These are phyloP conservation scores for Phaffia rhodozyma DNA, from an alignment of 1,284 basidiomycete species.

Conservation along the genomic window DNA sequence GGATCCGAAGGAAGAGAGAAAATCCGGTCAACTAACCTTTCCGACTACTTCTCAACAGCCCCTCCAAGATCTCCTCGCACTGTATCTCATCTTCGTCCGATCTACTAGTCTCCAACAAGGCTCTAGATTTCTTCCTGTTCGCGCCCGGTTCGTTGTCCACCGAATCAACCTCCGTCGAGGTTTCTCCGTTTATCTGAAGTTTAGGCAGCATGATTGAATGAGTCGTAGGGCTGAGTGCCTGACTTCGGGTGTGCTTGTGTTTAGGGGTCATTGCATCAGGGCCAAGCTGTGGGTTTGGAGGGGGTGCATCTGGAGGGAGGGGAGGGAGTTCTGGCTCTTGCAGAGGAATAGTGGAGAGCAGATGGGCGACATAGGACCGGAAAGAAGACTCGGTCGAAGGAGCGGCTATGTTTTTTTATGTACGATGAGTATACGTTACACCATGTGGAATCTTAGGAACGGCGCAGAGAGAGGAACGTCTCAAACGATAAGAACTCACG, in stretches of 20 bases:
- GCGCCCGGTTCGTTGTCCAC: background rate
- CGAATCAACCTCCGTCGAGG: background rate
- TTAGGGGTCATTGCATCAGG: background rate
- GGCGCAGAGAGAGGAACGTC: background rate
- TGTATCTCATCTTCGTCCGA: constrained; percentile 1
- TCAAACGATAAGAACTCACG: background rate
- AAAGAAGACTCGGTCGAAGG: constrained; percentile 10
- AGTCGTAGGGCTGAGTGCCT: constrained; percentile 14
- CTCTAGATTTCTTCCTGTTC: background rate
- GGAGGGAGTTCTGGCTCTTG: background rate
- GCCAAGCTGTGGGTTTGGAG: background rate
- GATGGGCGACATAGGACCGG: constrained; percentile 12
- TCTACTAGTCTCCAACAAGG: background rate
- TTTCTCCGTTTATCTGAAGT: constrained; percentile 1
- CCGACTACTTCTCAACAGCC: constrained; percentile 7
- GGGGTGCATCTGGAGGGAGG: background rate
- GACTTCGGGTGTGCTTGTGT: constrained; percentile 15
- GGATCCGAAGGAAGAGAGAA: background rate
- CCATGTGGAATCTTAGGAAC: background rate
- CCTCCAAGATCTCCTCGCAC: constrained; percentile 10
- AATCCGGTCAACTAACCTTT: constrained; percentile 6
- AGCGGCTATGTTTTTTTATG: constrained; percentile 4
- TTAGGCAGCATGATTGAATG: constrained; percentile 7
- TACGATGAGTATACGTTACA: background rate
- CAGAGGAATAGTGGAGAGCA: constrained; percentile 14